phyloP scores from a whole-genome alignment of 306 rosid species.

The Oemleria cerasiformis region DNA sequence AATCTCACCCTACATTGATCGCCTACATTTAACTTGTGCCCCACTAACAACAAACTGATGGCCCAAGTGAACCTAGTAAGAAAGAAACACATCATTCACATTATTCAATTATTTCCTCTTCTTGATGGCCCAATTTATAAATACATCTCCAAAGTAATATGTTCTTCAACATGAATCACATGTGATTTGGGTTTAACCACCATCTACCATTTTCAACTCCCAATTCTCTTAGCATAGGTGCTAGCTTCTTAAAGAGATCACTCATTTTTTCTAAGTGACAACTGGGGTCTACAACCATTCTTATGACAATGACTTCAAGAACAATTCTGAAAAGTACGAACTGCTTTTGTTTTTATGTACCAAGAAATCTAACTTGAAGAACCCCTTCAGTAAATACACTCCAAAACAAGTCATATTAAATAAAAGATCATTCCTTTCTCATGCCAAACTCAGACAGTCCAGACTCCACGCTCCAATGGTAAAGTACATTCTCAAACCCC shows the following conservation, averaged over 20 bases:
- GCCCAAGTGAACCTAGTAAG: background rate
- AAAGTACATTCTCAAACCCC: background rate
- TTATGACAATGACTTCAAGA: conserved; percentile 3
- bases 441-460: background rate
- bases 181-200: background rate
- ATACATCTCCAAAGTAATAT: background rate
- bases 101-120: background rate
- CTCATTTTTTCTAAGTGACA: background rate
- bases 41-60: background rate
- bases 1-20: background rate
- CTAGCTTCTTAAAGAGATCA: background rate
- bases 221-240: background rate
- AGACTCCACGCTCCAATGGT: background rate
- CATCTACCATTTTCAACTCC: background rate
- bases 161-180: background rate
- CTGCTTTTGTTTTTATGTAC: background rate
- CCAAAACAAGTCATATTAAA: background rate
- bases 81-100: background rate
- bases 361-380: background rate
- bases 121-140: too few species aligned
- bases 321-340: background rate
- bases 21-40: background rate
- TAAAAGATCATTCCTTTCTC: background rate
- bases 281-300: background rate
- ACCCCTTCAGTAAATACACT: background rate